Conservation (phyloP, 306 rosid genomes). For the Pyrus communis region DNA sequence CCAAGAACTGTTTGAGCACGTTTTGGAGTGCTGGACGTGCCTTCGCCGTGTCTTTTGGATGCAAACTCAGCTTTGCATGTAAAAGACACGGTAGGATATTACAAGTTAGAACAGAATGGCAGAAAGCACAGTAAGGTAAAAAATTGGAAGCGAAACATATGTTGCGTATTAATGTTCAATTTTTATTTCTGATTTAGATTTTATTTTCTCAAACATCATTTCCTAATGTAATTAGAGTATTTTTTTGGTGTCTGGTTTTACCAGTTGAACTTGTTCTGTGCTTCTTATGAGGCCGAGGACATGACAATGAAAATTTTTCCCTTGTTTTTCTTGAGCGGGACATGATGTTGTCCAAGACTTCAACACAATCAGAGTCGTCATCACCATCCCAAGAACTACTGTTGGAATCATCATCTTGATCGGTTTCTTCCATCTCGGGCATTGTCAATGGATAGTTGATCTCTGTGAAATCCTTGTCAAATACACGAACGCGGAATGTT, state of each 20-base stretch:
- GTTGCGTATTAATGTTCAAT: not conserved
- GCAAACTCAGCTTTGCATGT: not conserved
- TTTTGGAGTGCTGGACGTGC: not conserved
- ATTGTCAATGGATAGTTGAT: too few species aligned
- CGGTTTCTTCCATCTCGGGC: too few species aligned
- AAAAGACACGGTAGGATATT: not conserved
- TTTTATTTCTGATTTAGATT: not conserved
- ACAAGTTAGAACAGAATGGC: not conserved
- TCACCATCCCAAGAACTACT: too few species aligned
- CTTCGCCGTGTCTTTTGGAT: not conserved
- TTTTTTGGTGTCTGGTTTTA: not conserved
- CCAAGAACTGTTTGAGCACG: too few species aligned
- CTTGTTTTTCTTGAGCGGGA: not conserved
- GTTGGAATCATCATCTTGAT: too few species aligned
- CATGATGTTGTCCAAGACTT: not conserved
- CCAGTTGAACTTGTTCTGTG: not conserved
- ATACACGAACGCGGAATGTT: too few species aligned
- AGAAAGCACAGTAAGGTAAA: not conserved
- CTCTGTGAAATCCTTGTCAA: too few species aligned
- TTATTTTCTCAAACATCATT: not conserved
- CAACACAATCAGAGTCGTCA: not conserved
- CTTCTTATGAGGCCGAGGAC: not conserved
- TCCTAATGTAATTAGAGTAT: not conserved
- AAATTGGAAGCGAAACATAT: not conserved
- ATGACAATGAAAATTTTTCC: not conserved